Percentiles rank a stretch among this genome's conserved stretches.
Conservation (phyloP, 331 rosid genomes). For the Ulmus americana region DNA sequence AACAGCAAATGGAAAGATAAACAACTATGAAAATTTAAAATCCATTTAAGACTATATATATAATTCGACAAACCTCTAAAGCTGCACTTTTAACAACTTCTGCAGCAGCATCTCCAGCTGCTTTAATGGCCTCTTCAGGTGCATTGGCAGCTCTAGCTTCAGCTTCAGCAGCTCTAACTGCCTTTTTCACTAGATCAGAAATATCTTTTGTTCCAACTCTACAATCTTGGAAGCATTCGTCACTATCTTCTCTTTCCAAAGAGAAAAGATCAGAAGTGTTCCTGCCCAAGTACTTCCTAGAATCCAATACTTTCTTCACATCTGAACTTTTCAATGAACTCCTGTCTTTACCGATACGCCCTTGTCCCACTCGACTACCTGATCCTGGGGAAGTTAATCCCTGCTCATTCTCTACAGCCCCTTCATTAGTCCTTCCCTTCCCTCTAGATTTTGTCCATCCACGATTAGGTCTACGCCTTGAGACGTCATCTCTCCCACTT, state of each 20-base stretch:
- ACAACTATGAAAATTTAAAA: background rate
- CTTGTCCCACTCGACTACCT: constrained; percentile 56
- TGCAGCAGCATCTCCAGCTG: constrained; percentile 96
- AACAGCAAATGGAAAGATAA: constrained; percentile 17
- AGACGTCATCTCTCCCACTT: constrained; percentile 62
- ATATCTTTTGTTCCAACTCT: constrained; percentile 70
- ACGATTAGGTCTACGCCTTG: constrained; percentile 72
- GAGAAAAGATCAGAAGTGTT: constrained; percentile 33
- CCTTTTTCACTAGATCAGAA: constrained; percentile 67
- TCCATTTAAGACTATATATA: too few species aligned
- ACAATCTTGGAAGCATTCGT: constrained; percentile 80
- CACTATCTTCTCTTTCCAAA: constrained; percentile 71
- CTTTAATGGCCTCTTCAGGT: constrained; percentile 86
- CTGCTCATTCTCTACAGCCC: constrained; percentile 57
- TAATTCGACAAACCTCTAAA: constrained; percentile 50
- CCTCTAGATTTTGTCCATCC: constrained; percentile 64
- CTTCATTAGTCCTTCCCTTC: constrained; percentile 72
- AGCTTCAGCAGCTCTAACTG: constrained; percentile 84
- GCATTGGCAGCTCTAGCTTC: constrained; percentile 93
- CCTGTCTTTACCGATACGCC: constrained; percentile 61
- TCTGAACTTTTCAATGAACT: constrained; percentile 43
- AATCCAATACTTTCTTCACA: constrained; percentile 47
- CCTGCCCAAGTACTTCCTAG: constrained; percentile 45
- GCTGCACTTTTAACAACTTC: constrained; percentile 94
- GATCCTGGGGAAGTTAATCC: constrained; percentile 66